These are phyloP conservation scores for Podospora pseudocomata DNA, from an alignment of 495 filamentous ascomycete genomes.

Conservation along the genomic window DNA sequence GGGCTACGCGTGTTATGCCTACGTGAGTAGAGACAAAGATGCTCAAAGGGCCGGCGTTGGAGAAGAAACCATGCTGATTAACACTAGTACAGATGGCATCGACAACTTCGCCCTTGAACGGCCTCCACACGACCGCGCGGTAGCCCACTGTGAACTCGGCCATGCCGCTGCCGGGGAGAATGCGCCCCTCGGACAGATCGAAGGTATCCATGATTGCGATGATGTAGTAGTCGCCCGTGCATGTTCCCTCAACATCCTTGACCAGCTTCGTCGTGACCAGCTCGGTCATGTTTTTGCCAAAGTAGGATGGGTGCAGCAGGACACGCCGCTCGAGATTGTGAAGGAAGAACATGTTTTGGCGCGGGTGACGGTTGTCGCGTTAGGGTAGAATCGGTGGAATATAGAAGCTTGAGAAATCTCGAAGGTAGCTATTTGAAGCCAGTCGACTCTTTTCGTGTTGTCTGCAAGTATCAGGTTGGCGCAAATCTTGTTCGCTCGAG, in stretches of 20 bases:
- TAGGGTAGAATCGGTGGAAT: background rate
- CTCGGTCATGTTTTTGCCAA: constrained; percentile 84
- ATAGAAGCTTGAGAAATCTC: background rate
- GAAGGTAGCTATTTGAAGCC: background rate
- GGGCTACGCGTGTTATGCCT: constrained; percentile 30
- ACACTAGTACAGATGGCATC: constrained; percentile 89
- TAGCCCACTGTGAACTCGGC: constrained; percentile 95
- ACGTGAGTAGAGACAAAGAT: constrained; percentile 89
- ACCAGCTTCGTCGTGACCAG: constrained; percentile 81
- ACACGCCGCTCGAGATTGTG: constrained; percentile 91
- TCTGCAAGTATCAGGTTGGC: background rate
- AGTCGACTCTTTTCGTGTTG: background rate
- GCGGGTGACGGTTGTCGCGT: background rate
- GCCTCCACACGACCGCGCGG: constrained; percentile 93
- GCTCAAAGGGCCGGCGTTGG: constrained; percentile 78
- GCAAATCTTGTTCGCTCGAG: background rate
- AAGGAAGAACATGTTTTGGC: constrained; percentile 84
- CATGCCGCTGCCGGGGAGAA: constrained; percentile 81
- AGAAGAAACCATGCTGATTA: constrained; percentile 89
- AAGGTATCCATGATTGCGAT: constrained; percentile 94
- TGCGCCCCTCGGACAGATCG: constrained; percentile 84
- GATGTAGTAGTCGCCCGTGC: constrained; percentile 89
- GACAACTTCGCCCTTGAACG: constrained; percentile 94
- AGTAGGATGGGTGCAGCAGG: constrained; percentile 93
- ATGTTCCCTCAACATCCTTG: constrained; percentile 89